Evolutionary conservation across 441 rosid species (phyloP).

Genomic region (Erodium texanum): DNA sequence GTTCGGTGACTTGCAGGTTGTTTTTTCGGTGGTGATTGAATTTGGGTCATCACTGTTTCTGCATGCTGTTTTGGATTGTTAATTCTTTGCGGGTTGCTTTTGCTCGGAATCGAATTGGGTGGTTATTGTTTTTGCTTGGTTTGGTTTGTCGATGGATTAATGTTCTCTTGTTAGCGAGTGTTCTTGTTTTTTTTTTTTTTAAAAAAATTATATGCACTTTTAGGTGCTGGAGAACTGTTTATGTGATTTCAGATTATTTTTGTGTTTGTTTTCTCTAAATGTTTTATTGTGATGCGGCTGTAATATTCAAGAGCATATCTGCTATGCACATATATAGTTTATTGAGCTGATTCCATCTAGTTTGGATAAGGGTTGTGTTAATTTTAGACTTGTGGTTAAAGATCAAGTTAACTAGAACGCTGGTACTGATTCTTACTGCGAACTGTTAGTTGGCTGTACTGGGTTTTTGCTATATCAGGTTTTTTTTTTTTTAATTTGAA

Average conservation of each 20-base stretch:
- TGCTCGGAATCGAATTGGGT: constrained; percentile 21
- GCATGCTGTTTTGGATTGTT: too few species aligned
- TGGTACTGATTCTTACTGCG: not conserved
- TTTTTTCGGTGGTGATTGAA: not conserved
- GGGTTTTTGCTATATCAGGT: not conserved
- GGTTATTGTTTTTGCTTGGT: not conserved
- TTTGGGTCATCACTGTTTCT: not conserved
- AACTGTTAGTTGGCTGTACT: not conserved
- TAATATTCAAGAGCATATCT: not conserved
- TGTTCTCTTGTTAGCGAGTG: constrained; percentile 1
- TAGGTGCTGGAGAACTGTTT: constrained; percentile 9
- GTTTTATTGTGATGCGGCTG: not conserved
- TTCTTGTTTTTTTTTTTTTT: constrained; percentile 6
- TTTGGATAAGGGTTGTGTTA: not conserved
- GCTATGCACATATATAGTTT: not conserved
- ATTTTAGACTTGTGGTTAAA: not conserved
- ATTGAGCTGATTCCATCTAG: not conserved
- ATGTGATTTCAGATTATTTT: not conserved
- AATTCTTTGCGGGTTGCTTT: too few species aligned
- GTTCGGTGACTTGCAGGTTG: constrained; percentile 8
- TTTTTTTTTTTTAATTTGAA: not conserved
- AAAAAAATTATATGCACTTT: not conserved
- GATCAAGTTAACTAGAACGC: not conserved
- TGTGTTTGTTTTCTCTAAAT: not conserved
- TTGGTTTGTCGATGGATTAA: constrained; percentile 9